Base-by-base conservation (phyloP, 768 basidiomycete species). In the Suillus sp. region DNA sequence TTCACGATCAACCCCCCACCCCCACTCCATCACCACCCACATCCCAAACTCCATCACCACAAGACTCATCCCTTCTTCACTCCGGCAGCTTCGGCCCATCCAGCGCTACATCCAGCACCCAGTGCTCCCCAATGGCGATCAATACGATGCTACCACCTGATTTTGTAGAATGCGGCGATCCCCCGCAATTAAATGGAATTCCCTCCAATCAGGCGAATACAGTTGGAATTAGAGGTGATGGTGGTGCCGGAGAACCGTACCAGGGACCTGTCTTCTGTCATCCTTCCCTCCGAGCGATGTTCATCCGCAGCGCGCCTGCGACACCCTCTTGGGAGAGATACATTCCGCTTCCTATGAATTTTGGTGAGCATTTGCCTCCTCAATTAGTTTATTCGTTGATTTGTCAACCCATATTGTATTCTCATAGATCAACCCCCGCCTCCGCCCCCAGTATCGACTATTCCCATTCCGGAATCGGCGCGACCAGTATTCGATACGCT, bases 401-500 rank as follows among this genome's bases (percentile, higher is more conserved):
- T 25, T 57, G 55, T 16, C 9, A 38, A 9, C 13, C 7, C 27
- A 57, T 20, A 40, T 20, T 38, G 22, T 30, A 16, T 30, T 57
- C 30, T 56, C 22, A 56, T 25, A 58, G 53, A 61, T 56, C 59
- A 30, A 16, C 62, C 61, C 20, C 32, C 34, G 2, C 27, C 40
- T 27, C 42, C 61, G 3, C 32, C 42, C 11, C 37, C 37, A 62
- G 35, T 47, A 13, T 27, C 60, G 20, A 32, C 45, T 22, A 30
- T 45, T 43, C 32, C 57, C 5, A 51, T 57, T 40, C 42, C 47
- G 8, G 70, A 71, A 54, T 57, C 65, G 3, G 50, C 61, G 10
- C 68, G 77, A 25, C 89, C 89, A 1, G 62, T 76, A 1, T 90
- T 90, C 68, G 83, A 81, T 11, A 81, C 79, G 56, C 80, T 89